Base-by-base conservation (phyloP, 2,329 filamentous ascomycete species). In the Madurella fahalii region DNA sequence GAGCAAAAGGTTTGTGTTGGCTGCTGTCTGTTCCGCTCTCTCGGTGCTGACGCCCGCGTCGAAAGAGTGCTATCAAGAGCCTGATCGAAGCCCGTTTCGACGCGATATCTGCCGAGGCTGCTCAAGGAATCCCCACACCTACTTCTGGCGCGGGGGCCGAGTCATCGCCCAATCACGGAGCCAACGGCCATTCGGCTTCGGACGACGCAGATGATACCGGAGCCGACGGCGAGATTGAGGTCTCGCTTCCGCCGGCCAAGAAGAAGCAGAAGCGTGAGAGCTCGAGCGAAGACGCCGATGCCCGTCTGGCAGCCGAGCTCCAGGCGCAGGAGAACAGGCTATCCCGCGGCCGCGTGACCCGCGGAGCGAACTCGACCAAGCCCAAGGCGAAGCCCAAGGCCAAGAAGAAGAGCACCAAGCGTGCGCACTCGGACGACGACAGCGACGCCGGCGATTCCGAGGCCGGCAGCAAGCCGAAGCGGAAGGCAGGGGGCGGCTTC, bases 401-500 rank as follows among this genome's bases (percentile, higher is more conserved):
- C 51, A 80, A 82, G 62, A 90, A 90, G 77, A 91, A 90, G 79
- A 90, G 80, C 60, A 74, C 78, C 39, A 89, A 87, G 67, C 90
- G 88, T 71, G 82, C 93, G 53, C 86, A 84, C 60, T 82, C 81
- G 7, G 86, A 86, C 52, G 90, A 95, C 64, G 90, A 95, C 63
- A 93, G 88, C 64, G 90, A 93, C 47, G 71, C 87, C 9, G 84
- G 84, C 4, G 85, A 80, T 44, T 85, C 73, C 34, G 84, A 70
- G 73, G 81, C 65, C 58, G 77, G 68, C 64, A 76, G 74, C 11
- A 80, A 82, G 64, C 87, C 83, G 63, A 88, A 89, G 74, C 84
- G 88, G 62, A 96, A 92, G 66, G 89, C 91, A 17, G 91, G 91
- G 1, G 91, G 92, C 37, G 94, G 92, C 2, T 99, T 99, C 67